These are phyloP conservation scores for Clausena lansium DNA, from an alignment of 345 rosid species.

Conservation along the genomic window DNA sequence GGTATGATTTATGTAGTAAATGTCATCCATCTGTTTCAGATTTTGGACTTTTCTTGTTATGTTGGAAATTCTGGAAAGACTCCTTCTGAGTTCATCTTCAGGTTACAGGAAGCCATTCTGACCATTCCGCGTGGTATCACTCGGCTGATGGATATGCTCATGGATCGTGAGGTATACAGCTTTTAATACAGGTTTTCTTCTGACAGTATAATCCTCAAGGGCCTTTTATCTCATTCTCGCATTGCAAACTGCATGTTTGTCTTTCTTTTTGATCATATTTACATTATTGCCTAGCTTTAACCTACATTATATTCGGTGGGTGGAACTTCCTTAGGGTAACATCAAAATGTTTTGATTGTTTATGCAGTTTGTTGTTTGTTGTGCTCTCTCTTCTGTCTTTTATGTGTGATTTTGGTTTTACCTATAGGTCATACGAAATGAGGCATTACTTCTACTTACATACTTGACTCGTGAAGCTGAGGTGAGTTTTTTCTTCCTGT, in stretches of 20 bases:
- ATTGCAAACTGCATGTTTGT: neutral
- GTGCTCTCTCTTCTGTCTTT: neutral
- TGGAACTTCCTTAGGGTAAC: neutral
- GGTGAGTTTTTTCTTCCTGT: conserved; percentile 38
- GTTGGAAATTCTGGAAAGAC: conserved; percentile 24
- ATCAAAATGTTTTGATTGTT: neutral
- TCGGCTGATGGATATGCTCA: conserved; percentile 97
- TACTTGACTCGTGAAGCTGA: conserved; percentile 96
- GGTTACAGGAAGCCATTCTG: conserved; percentile 99
- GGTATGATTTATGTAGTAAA: conserved; percentile 45
- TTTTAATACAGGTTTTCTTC: conserved; percentile 6
- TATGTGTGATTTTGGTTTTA: conserved; percentile 22
- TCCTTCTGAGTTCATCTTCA: conserved; percentile 55
- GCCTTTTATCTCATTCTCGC: neutral
- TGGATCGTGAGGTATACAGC: conserved; percentile 90
- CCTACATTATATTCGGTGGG: neutral
- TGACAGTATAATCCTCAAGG: neutral
- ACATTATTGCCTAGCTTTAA: neutral
- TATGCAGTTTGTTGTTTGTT: neutral
- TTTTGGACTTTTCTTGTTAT: conserved; percentile 4
- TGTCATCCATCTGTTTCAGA: conserved; percentile 3
- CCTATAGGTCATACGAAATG: conserved; percentile 86
- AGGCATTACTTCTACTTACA: conserved; percentile 92
- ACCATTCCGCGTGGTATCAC: conserved; percentile 97
- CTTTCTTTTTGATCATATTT: neutral